phyloP scores from a whole-genome alignment of 176 grass and related monocot genomes.

The maize (Zea mays) region DNA sequence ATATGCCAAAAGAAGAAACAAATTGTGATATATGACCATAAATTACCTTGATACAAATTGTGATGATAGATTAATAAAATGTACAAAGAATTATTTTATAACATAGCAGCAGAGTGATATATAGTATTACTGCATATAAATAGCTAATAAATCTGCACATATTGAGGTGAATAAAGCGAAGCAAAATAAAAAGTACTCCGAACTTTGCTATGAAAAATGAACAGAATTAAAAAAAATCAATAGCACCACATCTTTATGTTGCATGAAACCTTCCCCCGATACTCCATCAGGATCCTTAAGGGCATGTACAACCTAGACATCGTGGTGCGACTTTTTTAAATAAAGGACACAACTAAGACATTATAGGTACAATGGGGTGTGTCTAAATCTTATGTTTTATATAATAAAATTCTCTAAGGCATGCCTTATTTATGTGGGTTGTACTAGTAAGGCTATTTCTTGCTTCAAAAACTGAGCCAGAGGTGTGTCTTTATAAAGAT shows the following conservation, averaged over 20 bases:
- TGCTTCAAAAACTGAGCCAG: too few species aligned
- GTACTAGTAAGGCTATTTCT: too few species aligned
- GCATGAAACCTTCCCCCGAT: conserved; percentile 11
- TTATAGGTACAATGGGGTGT: too few species aligned
- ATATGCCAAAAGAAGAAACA: not conserved
- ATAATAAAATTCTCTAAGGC: too few species aligned
- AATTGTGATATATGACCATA: not conserved
- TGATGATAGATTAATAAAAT: not conserved
- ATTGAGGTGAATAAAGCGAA: not conserved
- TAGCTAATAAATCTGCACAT: not conserved
- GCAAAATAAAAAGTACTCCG: not conserved
- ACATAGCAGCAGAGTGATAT: not conserved
- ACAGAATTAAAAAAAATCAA: conserved; percentile 6
- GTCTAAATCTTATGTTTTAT: too few species aligned
- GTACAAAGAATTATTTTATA: not conserved
- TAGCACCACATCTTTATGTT: conserved; percentile 8
- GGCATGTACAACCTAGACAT: too few species aligned
- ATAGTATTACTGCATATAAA: not conserved
- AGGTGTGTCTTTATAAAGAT: too few species aligned
- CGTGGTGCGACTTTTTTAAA: too few species aligned
- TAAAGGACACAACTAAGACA: too few species aligned
- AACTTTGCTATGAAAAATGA: not conserved
- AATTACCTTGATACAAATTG: not conserved
- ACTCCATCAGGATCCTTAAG: too few species aligned
- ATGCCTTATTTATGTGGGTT: too few species aligned